Base-by-base conservation (phyloP, 2,329 filamentous ascomycete species). In the Tolypocladium paradoxum region DNA sequence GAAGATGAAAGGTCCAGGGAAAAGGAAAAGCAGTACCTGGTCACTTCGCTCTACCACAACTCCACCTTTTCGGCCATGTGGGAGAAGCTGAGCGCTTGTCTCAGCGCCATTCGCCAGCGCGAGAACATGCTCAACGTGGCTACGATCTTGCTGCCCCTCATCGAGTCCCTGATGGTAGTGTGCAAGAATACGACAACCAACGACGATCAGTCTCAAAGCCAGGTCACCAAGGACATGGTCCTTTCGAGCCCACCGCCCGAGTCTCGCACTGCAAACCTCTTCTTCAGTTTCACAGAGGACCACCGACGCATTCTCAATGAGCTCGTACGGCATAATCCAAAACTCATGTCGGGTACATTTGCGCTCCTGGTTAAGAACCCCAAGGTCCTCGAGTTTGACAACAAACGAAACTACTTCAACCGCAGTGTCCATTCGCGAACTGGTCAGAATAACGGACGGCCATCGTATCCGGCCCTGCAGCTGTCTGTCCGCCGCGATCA, bases 331-430 rank as follows among this genome's bases (percentile, higher is more conserved):
- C 90, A 95, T 65, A 97, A 95, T 60, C 93, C 95, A 33, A 95
- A 96, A 69, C 82, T 99, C 58, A 99, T 99, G 95, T 96, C 92
- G 55, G 93, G 93, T 51, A 96, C 92, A 3, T 96, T 99, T 72
- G 91, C 92, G 12, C 78, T 99, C 18, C 74, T 99, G 48, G 93
- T 97, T 57, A 96, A 96, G 76, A 99, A 99, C 65, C 95, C 93
- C 29, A 99, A 97, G 77, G 95, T 99, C 4, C 77, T 99, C 14
- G 93, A 99, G 66, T 99, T 99, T 64, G 93, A 99, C 73, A 99
- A 99, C 75, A 99, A 99, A 76, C 90, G 93, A 63, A 97, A 95
- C 72, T 99, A 95, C 78, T 99, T 99, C 77, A 96, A 84, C 67
- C 87, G 93, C 56, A 91, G 90, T 64, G 85, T 99, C 12, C 93